Evolutionary conservation across 169 alveolate genomes (phyloP), one percentile per base, ranked within the genome.

Genomic region (Eimeria necatrix): DNA sequence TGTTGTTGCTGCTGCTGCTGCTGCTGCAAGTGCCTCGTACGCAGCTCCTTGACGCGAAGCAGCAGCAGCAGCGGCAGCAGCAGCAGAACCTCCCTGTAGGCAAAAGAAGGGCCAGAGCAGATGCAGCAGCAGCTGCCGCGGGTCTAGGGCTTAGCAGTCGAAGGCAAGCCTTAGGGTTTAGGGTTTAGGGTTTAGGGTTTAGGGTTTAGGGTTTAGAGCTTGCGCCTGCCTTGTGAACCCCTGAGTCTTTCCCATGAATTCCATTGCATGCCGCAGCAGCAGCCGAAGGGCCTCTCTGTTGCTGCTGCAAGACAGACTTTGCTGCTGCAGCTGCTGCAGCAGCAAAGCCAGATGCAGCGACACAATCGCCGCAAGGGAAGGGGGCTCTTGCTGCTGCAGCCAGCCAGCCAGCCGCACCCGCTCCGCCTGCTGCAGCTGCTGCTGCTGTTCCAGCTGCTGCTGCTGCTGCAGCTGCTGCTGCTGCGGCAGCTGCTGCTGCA

Each of bases 291-390:
- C 90, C 73, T 81, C 90, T 81, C 90, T 32, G 90, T 53, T 81
- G 90, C 90, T 81, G 71, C 73, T 10, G 71, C 22, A 24, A 20
- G 53, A 49, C 48, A 81, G 16, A 4, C 32, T 81, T 24, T 81
- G 68, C 74, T 49, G 71, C 90, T 81, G 90, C 90, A 81, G 90
- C 90, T 81, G 90, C 90, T 52, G 90, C 90, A 52, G 90, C 68
- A 49, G 26, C 90, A 81, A 7, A 24, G 51, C 20, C 24, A 81
- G 90, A 32, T 81, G 90, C 53, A 81, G 90, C 3, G 53, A 53
- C 52, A 81, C 22, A 32, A 81, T 49, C 10, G 71, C 71, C 2
- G 53, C 32, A 18, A 81, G 52, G 32, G 90, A 81, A 71, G 90
- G 90, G 10, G 26, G 24, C 73, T 49, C 26, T 12, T 81, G 90